Evolutionary conservation across 73 alveolate species (phyloP), one percentile per base, ranked within the genome.

Genomic region (Paramecium sexaurelia): DNA sequence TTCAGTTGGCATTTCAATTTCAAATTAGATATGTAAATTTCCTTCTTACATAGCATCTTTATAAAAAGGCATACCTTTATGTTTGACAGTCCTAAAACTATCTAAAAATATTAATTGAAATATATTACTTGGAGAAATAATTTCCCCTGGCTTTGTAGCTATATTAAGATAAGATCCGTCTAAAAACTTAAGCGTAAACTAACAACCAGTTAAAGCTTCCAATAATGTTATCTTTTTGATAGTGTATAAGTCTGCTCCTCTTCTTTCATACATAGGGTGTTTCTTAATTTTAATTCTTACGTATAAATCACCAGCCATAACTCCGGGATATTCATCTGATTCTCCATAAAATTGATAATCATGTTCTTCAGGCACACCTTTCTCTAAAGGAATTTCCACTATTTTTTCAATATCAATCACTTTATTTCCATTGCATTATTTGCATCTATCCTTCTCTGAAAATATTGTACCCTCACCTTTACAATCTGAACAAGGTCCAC

Each of bases 261-360:
- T 94, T 92, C 99, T 92, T 24, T 92, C 93, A 95, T 96, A 97
- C 20, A 91, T 86, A 55, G 94, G 91, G 92, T 97, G 98, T 85
- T 93, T 43, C 92, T 96, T 90, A 17, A 94, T 96, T 67, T 91
- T 92, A 13, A 98, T 96, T 47, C 92, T 95, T 68, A 96, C 95
- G 57, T 97, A 87, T 33, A 98, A 94, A 88, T 98, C 99, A 37
- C 99, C 99, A 9, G 99, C 96, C 75, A 94, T 98, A 75, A 88
- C 94, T 20, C 97, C 99, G 33, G 99, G 99, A 94, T 92, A 83
- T 92, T 98, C 99, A 94, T 97, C 99, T 69, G 98, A 97, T 94
- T 98, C 99, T 10, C 99, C 99, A 83, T 92, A 96, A 95, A 98
- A 93, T 22, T 94, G 92, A 91, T 95, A 94, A 87, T 97, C 98